These are phyloP conservation scores for Nakazawaea wickerhamii DNA, from an alignment of 805 yeast species.

Conservation along the genomic window DNA sequence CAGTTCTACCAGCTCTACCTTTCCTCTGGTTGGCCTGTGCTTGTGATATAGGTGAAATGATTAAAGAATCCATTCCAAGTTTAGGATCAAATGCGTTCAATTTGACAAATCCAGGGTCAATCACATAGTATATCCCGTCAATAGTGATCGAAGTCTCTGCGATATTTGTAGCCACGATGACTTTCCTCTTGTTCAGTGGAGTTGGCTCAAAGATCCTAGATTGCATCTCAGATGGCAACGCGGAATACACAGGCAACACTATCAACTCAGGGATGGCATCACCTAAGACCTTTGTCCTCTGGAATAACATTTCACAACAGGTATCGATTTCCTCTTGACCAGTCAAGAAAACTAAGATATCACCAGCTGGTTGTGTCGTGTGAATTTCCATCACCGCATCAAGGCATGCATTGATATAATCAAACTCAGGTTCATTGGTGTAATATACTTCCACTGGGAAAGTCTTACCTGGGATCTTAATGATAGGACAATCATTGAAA, in stretches of 20 bases:
- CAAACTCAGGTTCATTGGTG: constrained; percentile 78
- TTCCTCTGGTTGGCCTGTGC: constrained; percentile 96
- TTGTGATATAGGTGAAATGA: constrained; percentile 81
- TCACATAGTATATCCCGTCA: constrained; percentile 85
- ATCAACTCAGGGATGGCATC: constrained; percentile 58
- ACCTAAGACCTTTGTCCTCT: constrained; percentile 60
- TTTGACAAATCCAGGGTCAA: constrained; percentile 94
- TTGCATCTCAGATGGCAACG: constrained; percentile 88
- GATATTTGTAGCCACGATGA: constrained; percentile 90
- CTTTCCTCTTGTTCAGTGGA: constrained; percentile 77
- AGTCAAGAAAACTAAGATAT: constrained; percentile 74
- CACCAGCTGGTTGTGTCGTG: constrained; percentile 71
- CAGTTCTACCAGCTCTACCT: constrained; percentile 97
- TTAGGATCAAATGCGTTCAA: constrained; percentile 84
- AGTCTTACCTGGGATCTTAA: constrained; percentile 83
- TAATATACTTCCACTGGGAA: constrained; percentile 84
- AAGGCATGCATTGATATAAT: constrained; percentile 76
- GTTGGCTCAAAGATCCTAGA: constrained; percentile 85
- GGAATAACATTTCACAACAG: constrained; percentile 67
- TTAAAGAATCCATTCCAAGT: constrained; percentile 85
- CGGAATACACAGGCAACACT: constrained; percentile 84
- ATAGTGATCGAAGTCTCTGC: constrained; percentile 97
- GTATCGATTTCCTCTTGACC: constrained; percentile 97
- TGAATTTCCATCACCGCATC: constrained; percentile 87
- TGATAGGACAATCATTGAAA: constrained; percentile 76